These are phyloP conservation scores for Alternaria burnsii DNA, from an alignment of 2,329 filamentous ascomycete species.

Conservation along the genomic window DNA sequence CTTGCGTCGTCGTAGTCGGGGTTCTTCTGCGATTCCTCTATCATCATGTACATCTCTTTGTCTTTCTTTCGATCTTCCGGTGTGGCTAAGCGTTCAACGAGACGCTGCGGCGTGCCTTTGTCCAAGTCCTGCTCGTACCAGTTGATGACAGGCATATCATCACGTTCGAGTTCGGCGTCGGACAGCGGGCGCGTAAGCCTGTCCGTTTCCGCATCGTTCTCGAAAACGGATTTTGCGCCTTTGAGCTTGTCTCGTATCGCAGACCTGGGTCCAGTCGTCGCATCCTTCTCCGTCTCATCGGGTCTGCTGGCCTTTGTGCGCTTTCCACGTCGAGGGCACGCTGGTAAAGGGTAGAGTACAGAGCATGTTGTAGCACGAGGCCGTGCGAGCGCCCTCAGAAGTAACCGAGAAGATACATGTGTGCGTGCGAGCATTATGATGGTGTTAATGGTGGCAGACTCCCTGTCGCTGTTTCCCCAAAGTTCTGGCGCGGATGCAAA, in stretches of 20 bases:
- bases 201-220: slow-evolving; percentile 15
- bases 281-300: slow-evolving; percentile 13
- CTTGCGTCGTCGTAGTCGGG: slow-evolving; percentile 41
- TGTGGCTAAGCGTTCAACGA: slow-evolving; percentile 35
- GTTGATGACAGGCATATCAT: slow-evolving; percentile 32
- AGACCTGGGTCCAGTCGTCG: slow-evolving; percentile 1
- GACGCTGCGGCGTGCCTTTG: slow-evolving; percentile 30
- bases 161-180: slow-evolving; percentile 32
- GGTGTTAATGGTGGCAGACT: background rate
- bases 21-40: slow-evolving; percentile 33
- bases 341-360: slow-evolving; percentile 24
- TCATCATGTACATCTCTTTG: slow-evolving; percentile 35
- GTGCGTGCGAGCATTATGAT: slow-evolving; percentile 30
- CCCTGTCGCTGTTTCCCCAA: slow-evolving; percentile 2
- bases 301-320: slow-evolving; percentile 24
- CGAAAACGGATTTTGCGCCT: slow-evolving; percentile 6
- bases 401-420: slow-evolving; percentile 37
- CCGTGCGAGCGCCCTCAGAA: slow-evolving; percentile 37
- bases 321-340: slow-evolving; percentile 33
- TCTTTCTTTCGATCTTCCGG: slow-evolving; percentile 34
- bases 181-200: slow-evolving; percentile 23
- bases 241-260: slow-evolving; percentile 10
- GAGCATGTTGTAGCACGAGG: slow-evolving; percentile 31
- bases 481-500: slow-evolving; percentile 18
- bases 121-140: slow-evolving; percentile 45